Base-by-base conservation (phyloP, 495 filamentous ascomycete genomes). In the Lasiosphaeriaceae sp. region DNA sequence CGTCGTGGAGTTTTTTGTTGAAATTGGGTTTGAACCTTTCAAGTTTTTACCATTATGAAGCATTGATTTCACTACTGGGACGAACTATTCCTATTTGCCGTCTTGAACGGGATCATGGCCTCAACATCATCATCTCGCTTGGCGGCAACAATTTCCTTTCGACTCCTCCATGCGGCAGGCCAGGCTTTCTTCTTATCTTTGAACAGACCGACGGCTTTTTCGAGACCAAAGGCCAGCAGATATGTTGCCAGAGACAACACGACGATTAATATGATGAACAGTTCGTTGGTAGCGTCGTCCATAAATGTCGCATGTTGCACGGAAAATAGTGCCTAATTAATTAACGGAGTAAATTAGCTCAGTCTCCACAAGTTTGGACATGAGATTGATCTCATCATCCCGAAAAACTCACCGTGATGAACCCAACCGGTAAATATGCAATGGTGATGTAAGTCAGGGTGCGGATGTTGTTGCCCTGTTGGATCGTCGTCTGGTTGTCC, bases 361-460 rank as follows among this genome's bases (percentile, higher is more conserved):
- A 37, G 34, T 37, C 34, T n/a, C n/a, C n/a, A n/a, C n/a, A n/a
- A n/a, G n/a, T n/a, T n/a, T n/a, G n/a, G n/a, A n/a, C n/a, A n/a
- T n/a, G n/a, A n/a, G n/a, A n/a, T n/a, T n/a, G n/a, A n/a, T n/a
- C n/a, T n/a, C n/a, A n/a, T n/a, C n/a, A n/a, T n/a, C n/a, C n/a
- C n/a, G 17, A 2, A 43, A 49, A 31, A 47, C 52, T 41, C 11
- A 60, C 58, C 3, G 48, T 60, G 52, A 60, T 35, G 22, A 61
- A 57, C 11, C 58, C 58, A 21, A 57, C 48, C 20, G 58, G 58
- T 5, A 61, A 29, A 24, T 56, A 61, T 0, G 48, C 53, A 22
- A 61, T 61, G n/a, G 58, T 61, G 20, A 61, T 56, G 21, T 61
- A 61, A 1, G 58, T 61, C 0, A 61, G 49, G 1, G 48, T 56